Base-by-base conservation (phyloP, 192 early-diverging fungal genomes). In the Linnemannia schmuckeri region DNA sequence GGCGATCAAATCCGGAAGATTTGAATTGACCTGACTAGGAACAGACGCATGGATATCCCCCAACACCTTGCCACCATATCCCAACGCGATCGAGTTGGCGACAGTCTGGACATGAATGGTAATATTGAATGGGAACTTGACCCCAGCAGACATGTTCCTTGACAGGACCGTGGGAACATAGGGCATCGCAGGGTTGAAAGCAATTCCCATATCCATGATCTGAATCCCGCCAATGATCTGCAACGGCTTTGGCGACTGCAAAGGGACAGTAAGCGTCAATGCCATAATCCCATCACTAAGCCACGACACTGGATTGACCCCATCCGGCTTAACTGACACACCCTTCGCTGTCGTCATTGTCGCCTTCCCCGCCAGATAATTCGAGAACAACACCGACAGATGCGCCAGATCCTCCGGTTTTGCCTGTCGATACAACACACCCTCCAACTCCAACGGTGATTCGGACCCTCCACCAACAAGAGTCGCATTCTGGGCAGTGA, bases 111-210 rank as follows among this genome's bases (percentile, higher is more conserved):
- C 89, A 9, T 83, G 85, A 41, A 93, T 72, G 44, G 89, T 75
- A 68, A 94, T 92, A 72, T 89, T 90, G 69, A 94, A 94, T 1
- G 93, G 93, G 44, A 94, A 89, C 38, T 84, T 74, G 81, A 90
- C 89, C 6, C 77, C 77, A 4, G 90, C 91, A 15, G 68, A 68
- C 18, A 93, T 85, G 38, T 66, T 61, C 44, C 82, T 71, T 40
- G 91, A 88, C 27, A 63, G 33, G 6, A 85, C 77, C 17, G 75
- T 55, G 37, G 92, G 92, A 47, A 76, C 30, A 63, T 93, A 93
- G 20, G 90, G 82, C 55, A 54, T 78, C 0, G 68, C 37, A 9
- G 74, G 35, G 47, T 61, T 75, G 49, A 93, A 93, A 3, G 57
- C 70, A 33, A 93, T 80, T 68, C 89, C 90, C 72, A 93, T 63